These are phyloP conservation scores for Sclerotinia minor DNA, from an alignment of 2,329 filamentous ascomycete genomes.

Conservation along the genomic window DNA sequence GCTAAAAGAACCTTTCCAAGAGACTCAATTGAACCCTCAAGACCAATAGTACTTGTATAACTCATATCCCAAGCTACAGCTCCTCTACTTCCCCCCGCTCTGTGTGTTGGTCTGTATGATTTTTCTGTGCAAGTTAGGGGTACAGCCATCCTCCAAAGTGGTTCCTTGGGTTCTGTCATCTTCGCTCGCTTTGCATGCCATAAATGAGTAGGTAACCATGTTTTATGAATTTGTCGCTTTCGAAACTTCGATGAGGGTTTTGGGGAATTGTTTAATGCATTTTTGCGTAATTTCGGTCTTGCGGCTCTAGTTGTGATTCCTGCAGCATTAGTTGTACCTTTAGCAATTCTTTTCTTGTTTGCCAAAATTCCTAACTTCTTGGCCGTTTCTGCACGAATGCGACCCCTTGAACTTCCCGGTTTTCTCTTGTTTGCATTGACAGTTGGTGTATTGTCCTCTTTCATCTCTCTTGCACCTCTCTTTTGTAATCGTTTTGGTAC, in stretches of 20 bases:
- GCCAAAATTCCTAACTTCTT: constrained; percentile 67
- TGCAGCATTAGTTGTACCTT: constrained; percentile 37
- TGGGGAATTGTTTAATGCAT: constrained; percentile 64
- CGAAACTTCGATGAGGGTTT: constrained; percentile 69
- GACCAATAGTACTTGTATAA: constrained; percentile 82
- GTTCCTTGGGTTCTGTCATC: constrained; percentile 77
- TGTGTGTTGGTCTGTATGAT: constrained; percentile 82
- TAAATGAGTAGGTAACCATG: constrained; percentile 91
- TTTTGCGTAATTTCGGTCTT: constrained; percentile 68
- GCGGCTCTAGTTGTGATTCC: constrained; percentile 46
- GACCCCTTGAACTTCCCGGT: constrained; percentile 56
- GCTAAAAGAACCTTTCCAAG: constrained; percentile 66
- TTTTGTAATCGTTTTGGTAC: constrained; percentile 75
- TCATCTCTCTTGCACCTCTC: constrained; percentile 73
- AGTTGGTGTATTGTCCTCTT: constrained; percentile 85
- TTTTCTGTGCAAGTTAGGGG: constrained; percentile 87
- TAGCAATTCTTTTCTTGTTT: constrained; percentile 53
- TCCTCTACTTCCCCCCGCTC: constrained; percentile 72
- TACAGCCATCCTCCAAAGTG: constrained; percentile 87
- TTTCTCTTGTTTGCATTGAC: constrained; percentile 66
- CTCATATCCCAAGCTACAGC: constrained; percentile 90
- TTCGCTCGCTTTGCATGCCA: constrained; percentile 91
- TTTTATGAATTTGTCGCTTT: constrained; percentile 84
- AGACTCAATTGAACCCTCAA: constrained; percentile 66
- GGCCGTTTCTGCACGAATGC: constrained; percentile 73